phyloP scores from a whole-genome alignment of 805 yeast genomes.

The Candida takata region DNA sequence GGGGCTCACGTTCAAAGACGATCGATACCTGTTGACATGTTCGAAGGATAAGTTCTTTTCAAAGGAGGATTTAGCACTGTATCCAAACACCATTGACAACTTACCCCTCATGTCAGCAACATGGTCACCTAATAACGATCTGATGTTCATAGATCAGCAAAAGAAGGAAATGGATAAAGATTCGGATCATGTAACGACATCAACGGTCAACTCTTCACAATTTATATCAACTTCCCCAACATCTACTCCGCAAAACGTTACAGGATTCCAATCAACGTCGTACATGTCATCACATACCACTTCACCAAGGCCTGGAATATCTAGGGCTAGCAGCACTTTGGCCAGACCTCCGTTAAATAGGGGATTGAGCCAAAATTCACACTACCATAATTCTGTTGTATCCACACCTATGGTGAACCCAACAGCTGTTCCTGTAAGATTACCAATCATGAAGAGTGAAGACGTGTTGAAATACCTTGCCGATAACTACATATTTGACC shows the following conservation, averaged over 20 bases:
- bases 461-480: slow-evolving; percentile 41
- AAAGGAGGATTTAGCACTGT: slow-evolving; percentile 40
- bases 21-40: slow-evolving; percentile 39
- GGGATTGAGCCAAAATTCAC: slow-evolving; percentile 13
- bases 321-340: slow-evolving; percentile 20
- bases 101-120: slow-evolving; percentile 44
- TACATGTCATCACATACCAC: slow-evolving; percentile 3
- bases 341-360: slow-evolving; percentile 15
- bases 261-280: background rate
- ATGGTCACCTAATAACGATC: slow-evolving; percentile 50
- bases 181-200: background rate
- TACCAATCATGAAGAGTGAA: slow-evolving; percentile 19
- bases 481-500: slow-evolving; percentile 37
- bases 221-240: slow-evolving; percentile 14
- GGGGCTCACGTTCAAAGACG: slow-evolving; percentile 50
- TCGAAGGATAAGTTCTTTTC: slow-evolving; percentile 44
- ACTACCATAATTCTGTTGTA: slow-evolving; percentile 6
- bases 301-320: slow-evolving; percentile 21
- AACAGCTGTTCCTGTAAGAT: slow-evolving; percentile 17
- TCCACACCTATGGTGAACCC: slow-evolving; percentile 17
- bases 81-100: slow-evolving; percentile 40
- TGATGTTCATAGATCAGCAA: slow-evolving; percentile 46
- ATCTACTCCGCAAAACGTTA: background rate
- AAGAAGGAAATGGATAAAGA: slow-evolving; percentile 7
- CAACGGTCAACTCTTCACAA: background rate